phyloP scores from a whole-genome alignment of 1,284 basidiomycete genomes.

The Chalciporus sp. region DNA sequence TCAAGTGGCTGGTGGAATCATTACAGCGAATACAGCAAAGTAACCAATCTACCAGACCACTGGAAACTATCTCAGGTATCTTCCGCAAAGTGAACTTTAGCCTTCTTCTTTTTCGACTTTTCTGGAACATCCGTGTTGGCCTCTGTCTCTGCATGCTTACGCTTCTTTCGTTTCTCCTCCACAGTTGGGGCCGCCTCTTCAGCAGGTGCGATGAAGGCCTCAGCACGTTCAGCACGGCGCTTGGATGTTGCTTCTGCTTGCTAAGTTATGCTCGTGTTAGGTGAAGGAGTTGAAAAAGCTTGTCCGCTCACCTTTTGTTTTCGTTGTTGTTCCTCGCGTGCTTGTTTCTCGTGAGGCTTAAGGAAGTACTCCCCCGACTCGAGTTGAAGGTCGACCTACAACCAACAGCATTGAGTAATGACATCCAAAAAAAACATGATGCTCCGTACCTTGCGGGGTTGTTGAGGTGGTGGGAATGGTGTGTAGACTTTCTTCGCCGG shows the following conservation, averaged over 20 bases:
- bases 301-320: constrained; percentile 70
- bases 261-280: constrained; percentile 27
- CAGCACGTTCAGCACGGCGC: constrained; percentile 76
- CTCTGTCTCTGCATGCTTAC: constrained; percentile 40
- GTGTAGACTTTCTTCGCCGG: constrained; percentile 95
- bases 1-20: neutral
- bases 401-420: constrained; percentile 11
- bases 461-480: constrained; percentile 95
- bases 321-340: constrained; percentile 61
- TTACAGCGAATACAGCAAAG: constrained; percentile 11
- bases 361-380: constrained; percentile 99
- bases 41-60: neutral
- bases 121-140: constrained; percentile 24
- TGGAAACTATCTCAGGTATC: constrained; percentile 11
- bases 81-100: constrained; percentile 23
- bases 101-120: constrained; percentile 36
- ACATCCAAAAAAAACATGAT: neutral
- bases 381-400: constrained; percentile 87
- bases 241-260: constrained; percentile 75
- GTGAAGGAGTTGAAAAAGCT: neutral
- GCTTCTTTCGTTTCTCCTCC: constrained; percentile 75
- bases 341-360: constrained; percentile 81
- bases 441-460: constrained; percentile 78
- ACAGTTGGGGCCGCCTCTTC: constrained; percentile 74
- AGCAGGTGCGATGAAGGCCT: constrained; percentile 81